phyloP scores from a whole-genome alignment of 805 yeast species.

The Metschnikowia anglica region DNA sequence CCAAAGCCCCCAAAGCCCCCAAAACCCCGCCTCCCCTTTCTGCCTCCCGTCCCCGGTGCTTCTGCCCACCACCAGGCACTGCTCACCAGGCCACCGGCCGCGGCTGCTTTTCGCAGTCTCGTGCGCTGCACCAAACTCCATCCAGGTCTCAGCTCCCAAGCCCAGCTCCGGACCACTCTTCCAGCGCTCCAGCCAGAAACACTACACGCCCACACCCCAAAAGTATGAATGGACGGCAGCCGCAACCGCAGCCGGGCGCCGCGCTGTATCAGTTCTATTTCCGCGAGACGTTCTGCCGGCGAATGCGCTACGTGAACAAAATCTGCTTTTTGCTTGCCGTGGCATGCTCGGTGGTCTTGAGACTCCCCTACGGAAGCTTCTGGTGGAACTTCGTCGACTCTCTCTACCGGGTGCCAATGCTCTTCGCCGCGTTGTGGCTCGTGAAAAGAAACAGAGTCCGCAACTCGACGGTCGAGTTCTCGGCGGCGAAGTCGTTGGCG shows the following conservation, averaged over 20 bases:
- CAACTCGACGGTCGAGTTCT: slow-evolving; percentile 32
- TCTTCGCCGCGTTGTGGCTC: slow-evolving; percentile 29
- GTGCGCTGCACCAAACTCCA: too few relatives aligned
- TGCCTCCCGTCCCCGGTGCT: too few relatives aligned
- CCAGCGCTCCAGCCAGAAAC: neutral
- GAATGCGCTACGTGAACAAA: slow-evolving; percentile 38
- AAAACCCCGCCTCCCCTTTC: too few relatives aligned
- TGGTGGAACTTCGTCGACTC: slow-evolving; percentile 27
- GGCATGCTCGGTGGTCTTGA: slow-evolving; percentile 24
- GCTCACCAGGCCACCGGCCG: too few relatives aligned
- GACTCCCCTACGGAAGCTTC: slow-evolving; percentile 30
- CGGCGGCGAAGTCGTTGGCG: slow-evolving; percentile 34
- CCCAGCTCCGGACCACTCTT: too few relatives aligned
- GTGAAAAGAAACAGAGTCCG: slow-evolving; percentile 28
- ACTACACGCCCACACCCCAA: neutral
- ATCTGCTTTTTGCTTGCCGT: slow-evolving; percentile 30
- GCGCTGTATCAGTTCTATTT: slow-evolving; percentile 28
- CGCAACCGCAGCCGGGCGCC: slow-evolving; percentile 10
- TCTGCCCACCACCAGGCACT: too few relatives aligned
- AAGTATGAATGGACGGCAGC: slow-evolving; percentile 8
- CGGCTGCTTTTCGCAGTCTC: too few relatives aligned
- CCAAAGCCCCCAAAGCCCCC: too few relatives aligned
- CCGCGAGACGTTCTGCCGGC: slow-evolving; percentile 31
- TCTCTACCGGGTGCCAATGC: slow-evolving; percentile 31
- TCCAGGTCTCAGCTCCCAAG: too few relatives aligned